phyloP scores from a whole-genome alignment of 176 grass and related monocot species.

The Cenchrus fungigraminus region DNA sequence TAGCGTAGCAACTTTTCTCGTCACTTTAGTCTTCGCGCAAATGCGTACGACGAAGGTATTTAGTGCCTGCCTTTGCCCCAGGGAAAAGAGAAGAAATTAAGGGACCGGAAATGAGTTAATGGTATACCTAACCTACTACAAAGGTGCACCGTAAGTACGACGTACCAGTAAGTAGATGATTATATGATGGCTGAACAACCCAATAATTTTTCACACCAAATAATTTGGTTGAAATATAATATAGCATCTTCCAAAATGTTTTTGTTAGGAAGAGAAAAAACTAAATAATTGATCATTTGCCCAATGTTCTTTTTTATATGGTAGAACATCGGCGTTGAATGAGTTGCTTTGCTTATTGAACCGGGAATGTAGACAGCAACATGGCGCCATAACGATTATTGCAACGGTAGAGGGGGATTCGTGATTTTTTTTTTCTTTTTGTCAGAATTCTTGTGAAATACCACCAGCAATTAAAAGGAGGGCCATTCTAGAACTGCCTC shows the following conservation, averaged over 20 bases:
- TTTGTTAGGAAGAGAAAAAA: too few species aligned
- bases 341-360: constrained; percentile 49
- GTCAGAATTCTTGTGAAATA: background rate
- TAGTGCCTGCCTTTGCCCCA: background rate
- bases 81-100: background rate
- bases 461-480: background rate
- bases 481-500: background rate
- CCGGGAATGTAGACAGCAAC: constrained; percentile 1
- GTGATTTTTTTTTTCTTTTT: background rate
- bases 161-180: background rate
- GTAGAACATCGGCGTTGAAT: constrained; percentile 6
- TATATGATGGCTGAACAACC: constrained; percentile 31
- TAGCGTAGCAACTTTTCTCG: background rate
- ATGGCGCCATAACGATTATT: background rate
- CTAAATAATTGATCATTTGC: too few species aligned
- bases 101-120: background rate
- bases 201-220: background rate
- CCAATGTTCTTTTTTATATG: background rate
- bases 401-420: background rate
- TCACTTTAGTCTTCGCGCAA: background rate
- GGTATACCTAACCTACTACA: background rate
- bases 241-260: too few species aligned
- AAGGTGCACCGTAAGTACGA: background rate
- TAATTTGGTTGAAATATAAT: background rate
- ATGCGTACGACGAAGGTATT: background rate